These are phyloP conservation scores for Pythium utonaiense DNA, from an alignment of 352 stramenopile species.

Conservation along the genomic window DNA sequence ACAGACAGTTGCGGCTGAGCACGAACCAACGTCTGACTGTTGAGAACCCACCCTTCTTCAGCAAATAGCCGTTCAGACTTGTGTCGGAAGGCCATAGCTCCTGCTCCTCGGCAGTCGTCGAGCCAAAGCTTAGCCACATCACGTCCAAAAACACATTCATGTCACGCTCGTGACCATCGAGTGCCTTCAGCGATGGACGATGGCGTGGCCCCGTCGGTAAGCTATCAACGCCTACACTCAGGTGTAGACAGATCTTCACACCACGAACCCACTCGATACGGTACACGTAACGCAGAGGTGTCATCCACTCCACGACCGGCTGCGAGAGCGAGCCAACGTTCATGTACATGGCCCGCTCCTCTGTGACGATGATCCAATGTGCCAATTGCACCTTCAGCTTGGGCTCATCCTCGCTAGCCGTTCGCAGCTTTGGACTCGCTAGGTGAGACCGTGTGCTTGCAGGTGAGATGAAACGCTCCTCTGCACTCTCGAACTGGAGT, in stretches of 20 bases:
- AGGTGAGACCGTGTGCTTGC: constrained; percentile 23
- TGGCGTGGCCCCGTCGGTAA: constrained; percentile 72
- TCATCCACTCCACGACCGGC: constrained; percentile 86
- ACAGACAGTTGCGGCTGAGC: constrained; percentile 84
- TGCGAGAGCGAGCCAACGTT: constrained; percentile 76
- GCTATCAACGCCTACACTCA: constrained; percentile 85
- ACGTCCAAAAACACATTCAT: constrained; percentile 87
- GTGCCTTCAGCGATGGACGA: constrained; percentile 59
- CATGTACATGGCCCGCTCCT: constrained; percentile 83
- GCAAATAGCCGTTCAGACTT: constrained; percentile 78
- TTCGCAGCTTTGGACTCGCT: constrained; percentile 8
- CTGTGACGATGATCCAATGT: constrained; percentile 88
- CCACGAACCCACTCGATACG: constrained; percentile 70
- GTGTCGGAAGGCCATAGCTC: constrained; percentile 88
- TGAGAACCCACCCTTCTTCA: constrained; percentile 82
- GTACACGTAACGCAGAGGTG: constrained; percentile 85
- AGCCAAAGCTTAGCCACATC: constrained; percentile 87
- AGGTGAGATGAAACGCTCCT: constrained; percentile 47
- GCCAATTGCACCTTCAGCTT: constrained; percentile 69
- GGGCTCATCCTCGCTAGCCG: constrained; percentile 27
- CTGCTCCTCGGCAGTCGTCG: constrained; percentile 77
- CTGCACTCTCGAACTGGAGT: constrained; percentile 78
- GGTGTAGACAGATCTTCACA: constrained; percentile 59
- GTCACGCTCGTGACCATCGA: constrained; percentile 75
- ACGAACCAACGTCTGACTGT: constrained; percentile 85